These are phyloP conservation scores for Geranium rotundifolium DNA, from an alignment of 345 rosid genomes.

Conservation along the genomic window DNA sequence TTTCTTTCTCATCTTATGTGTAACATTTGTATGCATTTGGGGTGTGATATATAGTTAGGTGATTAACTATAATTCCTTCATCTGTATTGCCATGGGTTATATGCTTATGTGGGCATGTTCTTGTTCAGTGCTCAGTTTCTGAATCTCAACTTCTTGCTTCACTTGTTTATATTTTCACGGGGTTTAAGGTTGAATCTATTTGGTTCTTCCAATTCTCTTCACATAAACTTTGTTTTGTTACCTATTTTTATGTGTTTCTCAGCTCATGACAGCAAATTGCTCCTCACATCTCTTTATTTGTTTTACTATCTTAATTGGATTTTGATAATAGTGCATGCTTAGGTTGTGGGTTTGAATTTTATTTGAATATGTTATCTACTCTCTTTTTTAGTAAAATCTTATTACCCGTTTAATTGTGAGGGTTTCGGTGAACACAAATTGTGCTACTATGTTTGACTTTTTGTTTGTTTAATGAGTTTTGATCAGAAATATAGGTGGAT, in stretches of 20 bases:
- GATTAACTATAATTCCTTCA: not conserved
- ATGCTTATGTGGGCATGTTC: not conserved
- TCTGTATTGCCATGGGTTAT: not conserved
- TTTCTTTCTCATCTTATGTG: not conserved
- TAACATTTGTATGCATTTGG: constrained; percentile 2
- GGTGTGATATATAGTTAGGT: not conserved
- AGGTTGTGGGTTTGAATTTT: not conserved
- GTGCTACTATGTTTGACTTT: not conserved
- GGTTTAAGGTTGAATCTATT: too few species aligned
- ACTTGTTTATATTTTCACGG: not conserved
- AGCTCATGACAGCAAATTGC: not conserved
- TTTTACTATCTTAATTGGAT: not conserved
- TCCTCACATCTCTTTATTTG: not conserved
- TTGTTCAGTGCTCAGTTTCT: not conserved
- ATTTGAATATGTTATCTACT: not conserved
- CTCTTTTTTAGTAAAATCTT: not conserved
- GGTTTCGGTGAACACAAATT: not conserved
- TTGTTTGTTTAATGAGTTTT: not conserved
- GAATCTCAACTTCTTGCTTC: not conserved
- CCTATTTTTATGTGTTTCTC: not conserved
- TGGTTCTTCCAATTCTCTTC: not conserved
- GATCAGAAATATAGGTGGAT: not conserved
- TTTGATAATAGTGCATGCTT: not conserved
- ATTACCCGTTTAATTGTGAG: too few species aligned
- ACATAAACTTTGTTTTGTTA: not conserved